Percentiles rank a stretch among this genome's conserved stretches.
Conservation (phyloP, 352 stramenopile species). For the Pythium phragmitis region DNA sequence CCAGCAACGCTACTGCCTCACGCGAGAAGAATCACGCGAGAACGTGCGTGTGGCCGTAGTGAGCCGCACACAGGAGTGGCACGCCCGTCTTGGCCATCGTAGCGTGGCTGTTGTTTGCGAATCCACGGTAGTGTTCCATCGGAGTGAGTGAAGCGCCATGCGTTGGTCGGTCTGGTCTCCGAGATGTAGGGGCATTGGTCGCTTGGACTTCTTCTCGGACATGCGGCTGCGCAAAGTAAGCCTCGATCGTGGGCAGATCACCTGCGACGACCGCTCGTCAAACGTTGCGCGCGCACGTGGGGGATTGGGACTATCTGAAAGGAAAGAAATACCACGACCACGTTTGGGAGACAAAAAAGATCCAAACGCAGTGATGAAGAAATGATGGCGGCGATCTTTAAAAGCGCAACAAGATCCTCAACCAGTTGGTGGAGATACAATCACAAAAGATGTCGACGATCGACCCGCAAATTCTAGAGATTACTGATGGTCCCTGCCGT, state of each 20-base stretch:
- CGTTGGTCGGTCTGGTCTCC: background rate
- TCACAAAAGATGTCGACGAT: too few species aligned
- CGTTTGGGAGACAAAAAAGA: too few species aligned
- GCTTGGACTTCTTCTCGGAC: background rate
- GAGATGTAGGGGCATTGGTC: constrained; percentile 1
- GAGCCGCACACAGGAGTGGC: background rate
- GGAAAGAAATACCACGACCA: too few species aligned
- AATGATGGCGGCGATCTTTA: too few species aligned
- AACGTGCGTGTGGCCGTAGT: background rate
- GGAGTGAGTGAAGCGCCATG: background rate
- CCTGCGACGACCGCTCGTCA: background rate
- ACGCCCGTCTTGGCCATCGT: background rate
- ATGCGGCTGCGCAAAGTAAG: background rate
- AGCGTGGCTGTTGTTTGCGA: background rate
- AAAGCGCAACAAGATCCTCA: too few species aligned
- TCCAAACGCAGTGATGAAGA: too few species aligned
- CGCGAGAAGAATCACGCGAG: background rate
- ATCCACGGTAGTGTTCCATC: constrained; percentile 6
- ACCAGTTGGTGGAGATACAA: too few species aligned
- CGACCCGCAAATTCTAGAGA: too few species aligned
- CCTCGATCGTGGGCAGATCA: background rate
- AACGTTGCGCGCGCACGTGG: constrained; percentile 1
- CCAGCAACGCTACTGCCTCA: too few species aligned
- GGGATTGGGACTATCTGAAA: too few species aligned
- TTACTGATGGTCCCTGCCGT: too few species aligned